Percentiles rank a stretch among this genome's conserved stretches.
phyloP scores from a whole-genome alignment of 768 basidiomycete species.

The Tulasnella sp. region DNA sequence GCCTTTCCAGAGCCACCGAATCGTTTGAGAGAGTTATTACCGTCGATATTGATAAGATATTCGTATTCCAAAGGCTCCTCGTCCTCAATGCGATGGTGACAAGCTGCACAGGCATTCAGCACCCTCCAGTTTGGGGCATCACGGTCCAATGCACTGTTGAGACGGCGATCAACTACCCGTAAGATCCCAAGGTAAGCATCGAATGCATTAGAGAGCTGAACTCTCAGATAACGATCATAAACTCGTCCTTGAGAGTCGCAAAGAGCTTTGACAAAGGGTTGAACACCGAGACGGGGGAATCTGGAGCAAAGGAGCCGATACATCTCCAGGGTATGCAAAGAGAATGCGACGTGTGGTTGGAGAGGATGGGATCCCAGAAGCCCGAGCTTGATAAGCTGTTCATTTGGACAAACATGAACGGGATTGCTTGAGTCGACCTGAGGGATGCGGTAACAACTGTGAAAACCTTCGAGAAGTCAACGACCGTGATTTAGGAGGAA shows the following conservation, averaged over 20 bases:
- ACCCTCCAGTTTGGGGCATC: constrained; percentile 27
- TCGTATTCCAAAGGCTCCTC: neutral
- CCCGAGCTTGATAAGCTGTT: too few species aligned
- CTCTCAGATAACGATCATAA: constrained; percentile 12
- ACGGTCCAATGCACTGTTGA: constrained; percentile 23
- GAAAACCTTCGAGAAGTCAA: too few species aligned
- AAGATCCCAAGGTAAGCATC: constrained; percentile 28
- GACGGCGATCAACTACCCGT: constrained; percentile 17
- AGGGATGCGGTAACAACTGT: too few species aligned
- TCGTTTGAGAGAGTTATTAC: neutral
- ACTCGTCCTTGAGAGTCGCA: constrained; percentile 22
- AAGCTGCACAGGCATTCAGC: constrained; percentile 28
- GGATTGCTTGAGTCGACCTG: too few species aligned
- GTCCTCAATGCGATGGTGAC: constrained; percentile 19
- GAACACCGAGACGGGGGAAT: constrained; percentile 19
- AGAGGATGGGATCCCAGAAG: too few species aligned
- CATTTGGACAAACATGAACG: too few species aligned
- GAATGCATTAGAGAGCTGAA: constrained; percentile 26
- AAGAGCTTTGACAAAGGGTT: constrained; percentile 23
- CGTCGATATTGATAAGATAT: neutral
- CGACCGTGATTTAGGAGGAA: too few species aligned
- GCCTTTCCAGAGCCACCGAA: neutral
- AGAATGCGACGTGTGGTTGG: neutral
- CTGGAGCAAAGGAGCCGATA: neutral
- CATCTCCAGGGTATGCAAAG: neutral